Evolutionary conservation across 148 eudicot genomes (phyloP).

Genomic region (Arbutus unedo): DNA sequence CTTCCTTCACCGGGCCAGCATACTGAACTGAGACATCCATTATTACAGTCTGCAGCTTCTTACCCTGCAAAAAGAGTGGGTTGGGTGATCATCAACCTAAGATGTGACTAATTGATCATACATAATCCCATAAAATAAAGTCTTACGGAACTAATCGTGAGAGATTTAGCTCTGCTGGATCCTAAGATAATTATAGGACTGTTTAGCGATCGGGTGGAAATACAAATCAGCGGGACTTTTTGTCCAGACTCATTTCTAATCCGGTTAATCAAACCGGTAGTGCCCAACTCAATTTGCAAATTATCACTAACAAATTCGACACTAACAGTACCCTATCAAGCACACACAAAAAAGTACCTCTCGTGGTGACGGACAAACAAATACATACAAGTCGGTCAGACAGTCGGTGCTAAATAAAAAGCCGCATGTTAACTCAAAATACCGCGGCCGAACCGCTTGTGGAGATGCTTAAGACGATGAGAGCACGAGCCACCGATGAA

Average conservation of each 20-base stretch:
- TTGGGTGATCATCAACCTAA: neutral
- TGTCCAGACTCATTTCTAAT: neutral
- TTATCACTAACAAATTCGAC: neutral
- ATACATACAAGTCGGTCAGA: neutral
- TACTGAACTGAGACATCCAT: slow-evolving; percentile 20
- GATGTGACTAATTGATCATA: neutral
- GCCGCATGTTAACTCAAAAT: slow-evolving; percentile 12
- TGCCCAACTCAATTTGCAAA: neutral
- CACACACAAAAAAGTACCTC: neutral
- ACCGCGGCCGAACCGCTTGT: neutral
- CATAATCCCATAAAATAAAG: neutral
- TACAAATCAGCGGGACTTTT: neutral
- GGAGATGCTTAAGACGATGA: slow-evolving; percentile 14
- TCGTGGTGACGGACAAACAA: neutral
- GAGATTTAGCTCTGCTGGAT: neutral
- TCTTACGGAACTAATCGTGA: neutral
- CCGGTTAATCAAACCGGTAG: neutral
- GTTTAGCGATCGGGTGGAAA: neutral
- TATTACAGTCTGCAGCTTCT: neutral
- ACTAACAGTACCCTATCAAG: neutral
- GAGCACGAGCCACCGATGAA: slow-evolving; percentile 4
- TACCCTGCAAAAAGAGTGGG: neutral
- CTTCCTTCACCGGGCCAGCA: slow-evolving; percentile 11
- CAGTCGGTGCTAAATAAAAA: neutral
- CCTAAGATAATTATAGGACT: neutral